Percentiles rank a stretch among this genome's conserved stretches.
Conservation (phyloP, 176 grass and related monocot species). For the Aegilops longissima region DNA sequence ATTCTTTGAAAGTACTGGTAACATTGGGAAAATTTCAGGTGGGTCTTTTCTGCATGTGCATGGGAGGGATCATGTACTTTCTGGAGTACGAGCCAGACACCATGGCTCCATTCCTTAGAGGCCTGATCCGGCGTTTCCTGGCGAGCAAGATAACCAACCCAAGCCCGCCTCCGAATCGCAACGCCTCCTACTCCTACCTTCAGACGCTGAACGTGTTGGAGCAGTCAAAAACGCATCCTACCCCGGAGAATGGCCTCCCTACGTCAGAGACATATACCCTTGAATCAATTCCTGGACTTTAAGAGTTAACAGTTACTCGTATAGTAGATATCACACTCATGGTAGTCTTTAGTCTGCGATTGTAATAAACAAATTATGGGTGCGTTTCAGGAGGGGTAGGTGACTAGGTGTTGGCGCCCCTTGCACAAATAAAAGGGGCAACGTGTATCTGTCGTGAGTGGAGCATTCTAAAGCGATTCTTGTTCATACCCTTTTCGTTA, state of each 20-base stretch:
- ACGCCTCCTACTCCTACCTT: constrained; percentile 64
- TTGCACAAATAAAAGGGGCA: not conserved
- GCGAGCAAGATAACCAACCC: constrained; percentile 93
- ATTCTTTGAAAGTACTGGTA: not conserved
- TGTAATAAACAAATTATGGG: constrained; percentile 19
- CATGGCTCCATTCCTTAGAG: constrained; percentile 95
- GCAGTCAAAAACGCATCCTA: constrained; percentile 36
- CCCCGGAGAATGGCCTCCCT: constrained; percentile 24
- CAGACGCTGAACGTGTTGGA: constrained; percentile 53
- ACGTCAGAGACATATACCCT: constrained; percentile 74
- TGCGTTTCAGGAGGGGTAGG: not conserved
- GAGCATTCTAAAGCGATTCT: not conserved
- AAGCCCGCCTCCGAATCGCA: constrained; percentile 49
- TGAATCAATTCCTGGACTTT: constrained; percentile 90
- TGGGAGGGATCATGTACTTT: constrained; percentile 98
- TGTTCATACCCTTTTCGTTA: not conserved
- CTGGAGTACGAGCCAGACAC: constrained; percentile 94
- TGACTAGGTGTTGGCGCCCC: not conserved
- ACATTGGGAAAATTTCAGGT: constrained; percentile 58
- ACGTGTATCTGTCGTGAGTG: not conserved
- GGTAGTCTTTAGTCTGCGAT: not conserved
- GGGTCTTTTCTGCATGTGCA: constrained; percentile 90
- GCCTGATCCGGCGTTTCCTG: constrained; percentile 88
- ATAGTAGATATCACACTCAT: constrained; percentile 26
- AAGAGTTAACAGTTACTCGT: constrained; percentile 31